Evolutionary conservation across 2,329 filamentous ascomycete genomes (phyloP).

Genomic region (Pseudogymnoascus sp.): DNA sequence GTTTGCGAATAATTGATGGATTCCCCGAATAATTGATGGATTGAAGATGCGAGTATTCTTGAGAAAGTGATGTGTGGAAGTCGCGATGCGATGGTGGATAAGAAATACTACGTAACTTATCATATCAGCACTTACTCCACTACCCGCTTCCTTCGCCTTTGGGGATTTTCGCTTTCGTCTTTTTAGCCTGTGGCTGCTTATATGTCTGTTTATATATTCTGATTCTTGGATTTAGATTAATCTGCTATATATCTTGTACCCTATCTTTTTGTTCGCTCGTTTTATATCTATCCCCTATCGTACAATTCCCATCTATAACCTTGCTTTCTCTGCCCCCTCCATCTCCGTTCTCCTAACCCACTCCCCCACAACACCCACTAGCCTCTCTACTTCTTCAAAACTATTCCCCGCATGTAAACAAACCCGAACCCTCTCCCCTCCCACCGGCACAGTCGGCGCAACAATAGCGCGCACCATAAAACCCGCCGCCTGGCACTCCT

Average conservation of each 20-base stretch:
- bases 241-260: background rate
- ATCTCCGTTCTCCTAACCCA: conserved; percentile 18
- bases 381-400: conserved; percentile 44
- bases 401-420: conserved; percentile 64
- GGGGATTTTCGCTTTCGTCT: background rate
- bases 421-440: conserved; percentile 56
- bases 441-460: conserved; percentile 57
- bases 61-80: background rate
- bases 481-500: conserved; percentile 49
- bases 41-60: background rate
- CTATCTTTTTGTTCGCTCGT: background rate
- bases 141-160: background rate
- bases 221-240: background rate
- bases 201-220: background rate
- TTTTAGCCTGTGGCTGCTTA: background rate
- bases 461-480: conserved; percentile 60
- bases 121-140: background rate
- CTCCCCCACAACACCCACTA: conserved; percentile 29
- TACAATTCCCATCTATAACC: background rate
- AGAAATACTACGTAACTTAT: background rate
- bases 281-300: background rate
- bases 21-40: background rate
- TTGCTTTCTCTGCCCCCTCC: background rate
- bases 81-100: background rate
- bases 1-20: background rate